Evolutionary conservation across 2,329 filamentous ascomycete species (phyloP).

Genomic region (Talaromyces sp.): DNA sequence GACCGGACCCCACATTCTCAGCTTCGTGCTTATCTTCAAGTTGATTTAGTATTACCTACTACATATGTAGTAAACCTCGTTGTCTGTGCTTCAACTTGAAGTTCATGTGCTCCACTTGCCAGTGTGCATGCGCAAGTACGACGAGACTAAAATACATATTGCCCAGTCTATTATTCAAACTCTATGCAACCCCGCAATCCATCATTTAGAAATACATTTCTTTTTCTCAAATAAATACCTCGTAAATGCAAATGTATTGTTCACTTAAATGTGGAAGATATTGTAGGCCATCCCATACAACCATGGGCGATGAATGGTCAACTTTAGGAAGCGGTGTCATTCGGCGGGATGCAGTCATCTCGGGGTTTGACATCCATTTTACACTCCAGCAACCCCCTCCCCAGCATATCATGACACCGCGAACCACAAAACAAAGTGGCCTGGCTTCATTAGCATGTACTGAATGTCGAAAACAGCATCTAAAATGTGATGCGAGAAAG

Average conservation of each 20-base stretch:
- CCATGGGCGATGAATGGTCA: background rate
- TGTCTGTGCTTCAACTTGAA: no score
- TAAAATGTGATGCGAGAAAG: conserved; percentile 71
- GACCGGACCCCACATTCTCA: background rate
- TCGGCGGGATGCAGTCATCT: conserved; percentile 1
- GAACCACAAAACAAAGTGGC: conserved; percentile 27
- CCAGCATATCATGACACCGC: conserved; percentile 17
- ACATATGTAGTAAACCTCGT: no score
- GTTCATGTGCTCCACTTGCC: no score
- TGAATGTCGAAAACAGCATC: conserved; percentile 59
- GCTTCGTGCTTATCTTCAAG: no score
- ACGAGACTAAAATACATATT: no score
- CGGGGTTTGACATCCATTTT: conserved; percentile 1
- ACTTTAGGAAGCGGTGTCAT: background rate
- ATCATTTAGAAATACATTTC: no score
- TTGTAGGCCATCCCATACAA: background rate
- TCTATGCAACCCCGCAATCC: no score
- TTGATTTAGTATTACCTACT: no score
- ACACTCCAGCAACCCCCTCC: background rate
- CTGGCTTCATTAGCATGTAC: conserved; percentile 47
- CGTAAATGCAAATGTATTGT: no score
- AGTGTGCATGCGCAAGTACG: no score
- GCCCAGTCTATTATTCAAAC: no score
- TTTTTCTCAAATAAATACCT: no score
- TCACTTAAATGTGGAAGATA: background rate